Conservation (phyloP, 805 yeast species). For the Wickerhamiella slavikovae region DNA sequence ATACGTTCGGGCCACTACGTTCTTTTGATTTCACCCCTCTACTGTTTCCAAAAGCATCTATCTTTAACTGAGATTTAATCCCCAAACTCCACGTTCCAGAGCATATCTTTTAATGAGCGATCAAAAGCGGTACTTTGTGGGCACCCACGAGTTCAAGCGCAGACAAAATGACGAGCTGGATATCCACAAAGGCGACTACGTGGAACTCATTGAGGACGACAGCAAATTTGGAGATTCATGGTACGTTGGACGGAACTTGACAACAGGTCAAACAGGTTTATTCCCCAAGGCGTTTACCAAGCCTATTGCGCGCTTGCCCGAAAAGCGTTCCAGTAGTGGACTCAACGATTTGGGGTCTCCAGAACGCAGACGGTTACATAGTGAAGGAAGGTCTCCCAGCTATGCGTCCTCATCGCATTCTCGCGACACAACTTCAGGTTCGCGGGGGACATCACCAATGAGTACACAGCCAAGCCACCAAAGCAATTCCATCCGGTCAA, state of each 20-base stretch:
- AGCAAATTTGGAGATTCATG: constrained; percentile 90
- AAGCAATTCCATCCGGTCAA: background rate
- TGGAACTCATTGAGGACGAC: constrained; percentile 83
- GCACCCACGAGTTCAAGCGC: constrained; percentile 71
- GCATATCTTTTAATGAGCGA: too few relatives aligned
- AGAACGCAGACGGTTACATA: too few relatives aligned
- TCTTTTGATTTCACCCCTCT: too few relatives aligned
- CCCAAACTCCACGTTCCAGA: too few relatives aligned
- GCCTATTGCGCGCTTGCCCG: constrained; percentile 4
- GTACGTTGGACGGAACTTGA: constrained; percentile 51
- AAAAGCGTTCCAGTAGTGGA: too few relatives aligned
- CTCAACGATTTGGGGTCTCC: background rate
- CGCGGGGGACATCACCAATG: too few relatives aligned
- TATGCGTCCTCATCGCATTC: background rate
- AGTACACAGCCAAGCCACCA: background rate
- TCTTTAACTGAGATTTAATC: too few relatives aligned
- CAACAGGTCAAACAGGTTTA: constrained; percentile 58
- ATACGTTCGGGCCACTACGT: too few relatives aligned
- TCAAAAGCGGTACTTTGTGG: constrained; percentile 21
- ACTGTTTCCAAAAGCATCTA: too few relatives aligned
- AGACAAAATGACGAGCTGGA: constrained; percentile 79
- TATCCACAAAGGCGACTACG: constrained; percentile 59
- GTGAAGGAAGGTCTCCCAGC: too few relatives aligned
- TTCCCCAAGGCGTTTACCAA: constrained; percentile 77
- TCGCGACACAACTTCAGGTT: background rate